These are phyloP conservation scores for Austroboletus novae-zelandiae DNA, from an alignment of 1,284 basidiomycete genomes.

Conservation along the genomic window DNA sequence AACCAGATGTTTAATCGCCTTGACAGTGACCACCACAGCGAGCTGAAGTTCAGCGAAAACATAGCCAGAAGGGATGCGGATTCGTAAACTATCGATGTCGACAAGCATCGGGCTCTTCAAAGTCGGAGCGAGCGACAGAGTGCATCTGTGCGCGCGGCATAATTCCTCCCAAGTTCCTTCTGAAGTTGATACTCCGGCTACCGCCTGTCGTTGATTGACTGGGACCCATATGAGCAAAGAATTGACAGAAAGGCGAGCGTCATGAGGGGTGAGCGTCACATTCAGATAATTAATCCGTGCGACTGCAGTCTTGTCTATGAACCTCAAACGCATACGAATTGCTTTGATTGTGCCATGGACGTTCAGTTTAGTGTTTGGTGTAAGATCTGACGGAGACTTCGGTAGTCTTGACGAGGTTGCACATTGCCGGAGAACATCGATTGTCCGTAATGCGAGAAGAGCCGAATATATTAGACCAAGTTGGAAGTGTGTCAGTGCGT, in stretches of 20 bases:
- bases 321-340: slow-evolving; percentile 45
- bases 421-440: slow-evolving; percentile 42
- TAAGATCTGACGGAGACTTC: slow-evolving; percentile 8
- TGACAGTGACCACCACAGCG: slow-evolving; percentile 62
- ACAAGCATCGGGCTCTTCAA: slow-evolving; percentile 42
- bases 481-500: slow-evolving; percentile 50
- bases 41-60: slow-evolving; percentile 72
- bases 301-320: slow-evolving; percentile 49
- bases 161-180: slow-evolving; percentile 77
- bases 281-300: slow-evolving; percentile 47
- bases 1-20: slow-evolving; percentile 65
- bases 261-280: slow-evolving; percentile 17
- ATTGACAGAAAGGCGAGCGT: slow-evolving; percentile 34
- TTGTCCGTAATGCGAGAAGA: slow-evolving; percentile 61
- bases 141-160: slow-evolving; percentile 59
- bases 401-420: slow-evolving; percentile 28
- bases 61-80: slow-evolving; percentile 82
- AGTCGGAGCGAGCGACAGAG: slow-evolving; percentile 38
- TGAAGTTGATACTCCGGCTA: slow-evolving; percentile 24
- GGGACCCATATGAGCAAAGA: slow-evolving; percentile 48
- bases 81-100: slow-evolving; percentile 62
- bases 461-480: slow-evolving; percentile 74
- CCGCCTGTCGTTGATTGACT: slow-evolving; percentile 25
- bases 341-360: slow-evolving; percentile 38
- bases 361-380: slow-evolving; percentile 20